A percentile compares a stretch with the other conserved stretches of the same genome.
Evolutionary conservation across 2,329 filamentous ascomycete species (phyloP).

Genomic region (Cordyceps javanica): DNA sequence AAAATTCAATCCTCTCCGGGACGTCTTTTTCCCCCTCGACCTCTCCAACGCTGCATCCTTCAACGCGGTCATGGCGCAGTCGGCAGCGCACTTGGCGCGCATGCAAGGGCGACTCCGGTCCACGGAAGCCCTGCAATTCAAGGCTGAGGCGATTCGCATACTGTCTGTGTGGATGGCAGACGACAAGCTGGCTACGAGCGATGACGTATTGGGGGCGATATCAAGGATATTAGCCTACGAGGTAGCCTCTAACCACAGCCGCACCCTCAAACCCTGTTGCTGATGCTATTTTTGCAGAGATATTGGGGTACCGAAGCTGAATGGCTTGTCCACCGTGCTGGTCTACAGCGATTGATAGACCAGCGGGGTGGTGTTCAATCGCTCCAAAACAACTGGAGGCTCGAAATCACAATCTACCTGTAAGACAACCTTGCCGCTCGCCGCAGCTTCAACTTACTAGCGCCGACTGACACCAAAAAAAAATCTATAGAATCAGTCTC

Average conservation of each 20-base stretch:
- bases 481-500: neutral
- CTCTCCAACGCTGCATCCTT: conserved; percentile 35
- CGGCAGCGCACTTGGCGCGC: conserved; percentile 31
- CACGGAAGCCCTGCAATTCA: conserved; percentile 25
- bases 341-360: neutral
- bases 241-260: neutral
- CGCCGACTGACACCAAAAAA: neutral
- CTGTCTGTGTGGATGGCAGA: conserved; percentile 27
- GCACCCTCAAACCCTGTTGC: neutral
- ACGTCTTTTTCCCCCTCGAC: conserved; percentile 34
- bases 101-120: conserved; percentile 24
- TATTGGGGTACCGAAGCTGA: conserved; percentile 9
- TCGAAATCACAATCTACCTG: conserved; percentile 2
- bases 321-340: conserved; percentile 1
- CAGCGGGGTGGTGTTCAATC: neutral
- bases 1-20: conserved; percentile 32
- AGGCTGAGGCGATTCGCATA: conserved; percentile 30
- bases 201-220: conserved; percentile 19
- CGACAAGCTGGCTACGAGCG: conserved; percentile 23
- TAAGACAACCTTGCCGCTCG: neutral
- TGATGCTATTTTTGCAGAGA: neutral
- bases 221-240: neutral
- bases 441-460: neutral
- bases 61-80: conserved; percentile 35
- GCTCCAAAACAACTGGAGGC: conserved; percentile 3